Conservation (phyloP, 768 basidiomycete species). For the Lentinula sp. region DNA sequence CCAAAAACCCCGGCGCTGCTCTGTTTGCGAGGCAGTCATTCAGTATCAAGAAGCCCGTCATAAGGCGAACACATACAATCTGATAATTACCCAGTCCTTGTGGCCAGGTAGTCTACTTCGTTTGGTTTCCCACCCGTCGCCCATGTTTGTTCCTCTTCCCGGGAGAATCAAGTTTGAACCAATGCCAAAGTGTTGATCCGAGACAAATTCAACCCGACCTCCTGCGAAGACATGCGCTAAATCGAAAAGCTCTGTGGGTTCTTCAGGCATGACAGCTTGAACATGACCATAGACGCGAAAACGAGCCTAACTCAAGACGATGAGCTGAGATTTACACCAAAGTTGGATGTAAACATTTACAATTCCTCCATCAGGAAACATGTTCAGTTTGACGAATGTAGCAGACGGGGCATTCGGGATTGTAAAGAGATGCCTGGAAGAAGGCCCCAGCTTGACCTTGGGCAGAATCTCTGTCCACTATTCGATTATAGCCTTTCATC, state of each 20-base stretch:
- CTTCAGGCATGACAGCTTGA: slow-evolving; percentile 50
- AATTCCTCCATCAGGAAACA: slow-evolving; percentile 97
- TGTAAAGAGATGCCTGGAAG: slow-evolving; percentile 84
- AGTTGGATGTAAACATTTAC: slow-evolving; percentile 38
- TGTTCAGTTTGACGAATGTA: slow-evolving; percentile 86
- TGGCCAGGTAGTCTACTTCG: slow-evolving; percentile 75
- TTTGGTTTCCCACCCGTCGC: slow-evolving; percentile 98
- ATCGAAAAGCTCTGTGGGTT: slow-evolving; percentile 55
- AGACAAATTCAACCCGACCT: slow-evolving; percentile 75
- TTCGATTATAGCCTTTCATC: background rate
- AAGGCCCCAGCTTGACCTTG: slow-evolving; percentile 70
- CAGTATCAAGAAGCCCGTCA: slow-evolving; percentile 4
- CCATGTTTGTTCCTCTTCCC: slow-evolving; percentile 91
- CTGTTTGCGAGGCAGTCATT: slow-evolving; percentile 28
- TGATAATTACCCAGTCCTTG: slow-evolving; percentile 88
- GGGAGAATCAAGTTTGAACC: slow-evolving; percentile 90
- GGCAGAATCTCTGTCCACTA: slow-evolving; percentile 85
- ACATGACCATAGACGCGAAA: slow-evolving; percentile 90
- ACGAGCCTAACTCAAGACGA: slow-evolving; percentile 53
- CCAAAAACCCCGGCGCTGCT: slow-evolving; percentile 68
- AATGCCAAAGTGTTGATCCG: slow-evolving; percentile 93
- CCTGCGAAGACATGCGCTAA: slow-evolving; percentile 89
- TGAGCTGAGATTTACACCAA: background rate
- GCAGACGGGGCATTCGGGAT: slow-evolving; percentile 44
- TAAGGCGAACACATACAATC: slow-evolving; percentile 53